phyloP scores from a whole-genome alignment of 2,329 filamentous ascomycete species.

The Aspergillus proliferans region DNA sequence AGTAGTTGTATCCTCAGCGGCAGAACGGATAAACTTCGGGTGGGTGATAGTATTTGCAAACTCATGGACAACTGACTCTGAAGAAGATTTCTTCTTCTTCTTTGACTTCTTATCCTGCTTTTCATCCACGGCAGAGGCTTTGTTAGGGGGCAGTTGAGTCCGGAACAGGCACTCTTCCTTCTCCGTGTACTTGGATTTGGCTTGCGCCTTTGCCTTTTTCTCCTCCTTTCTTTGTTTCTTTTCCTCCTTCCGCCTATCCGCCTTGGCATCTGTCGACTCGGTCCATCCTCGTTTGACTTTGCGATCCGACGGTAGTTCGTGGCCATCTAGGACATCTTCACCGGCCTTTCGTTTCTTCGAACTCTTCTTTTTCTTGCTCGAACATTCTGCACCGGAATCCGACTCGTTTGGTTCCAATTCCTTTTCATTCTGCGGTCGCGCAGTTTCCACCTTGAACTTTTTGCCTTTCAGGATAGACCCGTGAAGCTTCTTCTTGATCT shows the following conservation, averaged over 20 bases:
- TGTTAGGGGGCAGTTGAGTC: constrained; percentile 63
- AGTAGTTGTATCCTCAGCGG: constrained; percentile 39
- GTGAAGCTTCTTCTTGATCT: constrained; percentile 83
- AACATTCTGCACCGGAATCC: constrained; percentile 20
- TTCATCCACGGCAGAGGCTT: constrained; percentile 27
- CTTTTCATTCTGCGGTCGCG: constrained; percentile 58
- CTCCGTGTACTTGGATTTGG: constrained; percentile 73
- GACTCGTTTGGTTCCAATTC: constrained; percentile 33
- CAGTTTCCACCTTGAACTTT: constrained; percentile 80
- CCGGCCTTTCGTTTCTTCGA: constrained; percentile 49
- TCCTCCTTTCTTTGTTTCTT: constrained; percentile 50
- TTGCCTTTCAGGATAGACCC: constrained; percentile 75
- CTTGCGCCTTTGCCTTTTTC: constrained; percentile 51
- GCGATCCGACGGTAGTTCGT: constrained; percentile 65
- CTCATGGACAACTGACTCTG: constrained; percentile 72
- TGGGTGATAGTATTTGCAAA: constrained; percentile 80
- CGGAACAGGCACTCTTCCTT: constrained; percentile 79
- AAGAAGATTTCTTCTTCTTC: constrained; percentile 56
- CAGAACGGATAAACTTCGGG: constrained; percentile 69
- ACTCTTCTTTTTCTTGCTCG: constrained; percentile 36
- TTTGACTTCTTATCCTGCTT: constrained; percentile 47
- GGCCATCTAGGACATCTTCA: constrained; percentile 56
- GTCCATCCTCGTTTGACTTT: constrained; percentile 90
- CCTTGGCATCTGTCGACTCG: constrained; percentile 51
- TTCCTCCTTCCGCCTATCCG: constrained; percentile 39